Conservation (phyloP, 331 rosid genomes). For the Acacia pycnantha region DNA sequence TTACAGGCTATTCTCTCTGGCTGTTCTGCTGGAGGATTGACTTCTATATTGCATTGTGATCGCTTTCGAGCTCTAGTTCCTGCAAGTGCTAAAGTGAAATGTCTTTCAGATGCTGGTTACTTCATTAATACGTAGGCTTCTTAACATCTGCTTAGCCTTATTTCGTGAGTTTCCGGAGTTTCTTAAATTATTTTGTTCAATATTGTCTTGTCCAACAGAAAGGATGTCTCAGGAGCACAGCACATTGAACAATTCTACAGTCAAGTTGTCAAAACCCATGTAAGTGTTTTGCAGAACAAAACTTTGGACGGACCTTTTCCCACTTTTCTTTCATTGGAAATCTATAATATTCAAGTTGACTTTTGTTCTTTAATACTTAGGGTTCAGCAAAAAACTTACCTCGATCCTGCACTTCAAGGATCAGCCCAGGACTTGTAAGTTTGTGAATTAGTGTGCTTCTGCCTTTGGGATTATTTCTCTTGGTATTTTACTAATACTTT, state of each 20-base stretch:
- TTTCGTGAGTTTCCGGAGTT: not conserved
- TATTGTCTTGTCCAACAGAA: conserved; percentile 50
- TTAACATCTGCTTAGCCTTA: not conserved
- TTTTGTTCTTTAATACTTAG: conserved; percentile 34
- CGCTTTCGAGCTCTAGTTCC: conserved; percentile 69
- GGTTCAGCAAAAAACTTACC: conserved; percentile 80
- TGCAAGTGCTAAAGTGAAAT: conserved; percentile 57
- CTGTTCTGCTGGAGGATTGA: conserved; percentile 95
- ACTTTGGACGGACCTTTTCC: not conserved
- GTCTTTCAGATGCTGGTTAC: conserved; percentile 94
- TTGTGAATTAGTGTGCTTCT: conserved; percentile 18
- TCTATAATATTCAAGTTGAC: conserved; percentile 11
- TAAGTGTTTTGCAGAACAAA: conserved; percentile 22
- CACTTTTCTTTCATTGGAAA: conserved; percentile 7
- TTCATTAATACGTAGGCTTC: conserved; percentile 70
- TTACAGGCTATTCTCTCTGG: conserved; percentile 90
- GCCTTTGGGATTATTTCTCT: not conserved
- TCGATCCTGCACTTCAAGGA: conserved; percentile 69
- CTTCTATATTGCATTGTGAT: conserved; percentile 88
- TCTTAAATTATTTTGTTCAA: conserved; percentile 11
- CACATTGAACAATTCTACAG: conserved; percentile 56
- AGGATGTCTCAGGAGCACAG: conserved; percentile 75
- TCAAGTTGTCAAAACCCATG: conserved; percentile 76
- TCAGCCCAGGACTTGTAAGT: conserved; percentile 75
- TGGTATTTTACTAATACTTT: conserved; percentile 23